Evolutionary conservation across 1,284 basidiomycete genomes (phyloP), one percentile per base, ranked within the genome.

Genomic region (Rhodotorula glutinis): DNA sequence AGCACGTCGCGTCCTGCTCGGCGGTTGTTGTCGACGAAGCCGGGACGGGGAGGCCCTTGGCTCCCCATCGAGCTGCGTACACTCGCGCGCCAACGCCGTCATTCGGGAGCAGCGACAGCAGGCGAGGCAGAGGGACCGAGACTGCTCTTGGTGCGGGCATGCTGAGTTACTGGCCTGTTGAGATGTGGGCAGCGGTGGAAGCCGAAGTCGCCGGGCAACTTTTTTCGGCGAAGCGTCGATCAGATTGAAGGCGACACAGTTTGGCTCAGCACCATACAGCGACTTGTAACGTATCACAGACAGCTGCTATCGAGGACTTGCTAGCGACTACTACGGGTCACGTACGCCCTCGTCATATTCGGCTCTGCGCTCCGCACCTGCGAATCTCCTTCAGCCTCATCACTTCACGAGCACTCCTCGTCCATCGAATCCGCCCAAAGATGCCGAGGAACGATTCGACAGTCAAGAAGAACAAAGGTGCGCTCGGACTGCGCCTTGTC

Each of bases 21-120:
- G 52, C 19, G 43, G 53, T 11, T 8, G 62, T 16, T 19, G 61
- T 21, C 17, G 43, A 9, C 11, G 41, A 11, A 8, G 49, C 25
- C 7, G 71, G 71, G 40, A 84, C 82, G 56, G 78, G 74, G 69
- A 90, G 87, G 4, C 84, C 82, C 79, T 90, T 91, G 40, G 80
- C 77, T 25, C 80, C 80, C 90, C 90, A 92, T 63, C 89, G 83
- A 54, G 81, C 81, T 76, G 91, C 89, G 77, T 87, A 82, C 7
- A 91, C 84, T 63, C 80, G 80, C 73, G 83, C 82, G 46, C 88
- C 88, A 55, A 87, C 79, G 51, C 88, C 88, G 71, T 87, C 85
- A 38, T 81, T 77, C 25, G 88, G 86, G 51, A 86, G 82, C 58
- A 87, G 83, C 13, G 89, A 85, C 30, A 92, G 82, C 21, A 90